Base-by-base conservation (phyloP, 1,139 yeast species). In the Kazachstania sp. region DNA sequence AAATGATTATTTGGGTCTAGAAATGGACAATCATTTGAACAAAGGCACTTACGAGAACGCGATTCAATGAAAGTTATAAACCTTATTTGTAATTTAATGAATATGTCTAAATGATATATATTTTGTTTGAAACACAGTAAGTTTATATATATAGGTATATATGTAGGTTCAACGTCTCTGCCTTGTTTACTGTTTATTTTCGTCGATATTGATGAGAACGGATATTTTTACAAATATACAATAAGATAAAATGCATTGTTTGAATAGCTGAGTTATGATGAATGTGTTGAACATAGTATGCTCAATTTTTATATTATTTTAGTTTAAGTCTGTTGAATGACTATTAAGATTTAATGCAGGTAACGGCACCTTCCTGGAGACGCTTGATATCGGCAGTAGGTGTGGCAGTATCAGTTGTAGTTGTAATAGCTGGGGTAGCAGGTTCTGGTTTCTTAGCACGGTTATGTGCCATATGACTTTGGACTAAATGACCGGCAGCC, bases 401-500 rank as follows among this genome's bases (percentile, higher is more conserved):
- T 35, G 26, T 20, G 4, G 20, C 11, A 28, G 20, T 12, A 4
- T 29, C 15, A 18, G 45, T 37, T 8, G 37, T 28, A n/a, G 45
- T 20, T 12, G 36, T n/a, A 20, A 42, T 20, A 29, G 44, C 13
- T 9, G 43, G 4, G 16, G 26, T n/a, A 18, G 43, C 37, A 23
- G 44, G 31, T 23, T 29, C 31, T 7, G 44, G 39, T 30, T 35
- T 36, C 34, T 51, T 41, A 20, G 42, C 42, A 68, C 97, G 83
- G 73, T 94, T 94, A 65, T 85, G 97, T 51, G 81, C 83, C 98
- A 94, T 94, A 69, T 94, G 99, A 55, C 95, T 85, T 72, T 88
- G 95, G 41, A 94, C 99, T 58, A 94, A 77, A 70, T 94, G 99
- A 46, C 99, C 99, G 39, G 98, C 97, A 7, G 98, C 97, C 58